These are phyloP conservation scores for Triticum timopheevii DNA, from an alignment of 176 grass and related monocot species.

Conservation along the genomic window DNA sequence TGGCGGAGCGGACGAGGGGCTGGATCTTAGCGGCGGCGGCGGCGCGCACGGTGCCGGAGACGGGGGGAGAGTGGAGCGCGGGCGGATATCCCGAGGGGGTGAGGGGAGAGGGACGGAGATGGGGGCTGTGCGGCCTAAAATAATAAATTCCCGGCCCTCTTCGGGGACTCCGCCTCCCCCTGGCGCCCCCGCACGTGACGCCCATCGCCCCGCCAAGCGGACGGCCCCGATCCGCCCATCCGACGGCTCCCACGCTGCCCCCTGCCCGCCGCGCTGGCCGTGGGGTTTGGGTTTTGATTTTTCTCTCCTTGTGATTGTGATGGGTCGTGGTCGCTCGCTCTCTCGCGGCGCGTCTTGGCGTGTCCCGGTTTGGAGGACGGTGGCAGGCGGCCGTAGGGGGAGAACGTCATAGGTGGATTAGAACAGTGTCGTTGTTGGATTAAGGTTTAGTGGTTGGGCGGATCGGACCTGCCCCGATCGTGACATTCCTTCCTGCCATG, in stretches of 20 bases:
- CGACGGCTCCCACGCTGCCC: background rate
- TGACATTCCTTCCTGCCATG: background rate
- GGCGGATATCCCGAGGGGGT: conserved; percentile 47
- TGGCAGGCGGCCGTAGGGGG: background rate
- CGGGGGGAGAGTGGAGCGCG: background rate
- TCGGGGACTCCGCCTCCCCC: conserved; percentile 43
- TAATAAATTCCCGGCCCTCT: conserved; percentile 33
- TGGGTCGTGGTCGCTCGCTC: no score
- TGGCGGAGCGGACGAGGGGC: conserved; percentile 24
- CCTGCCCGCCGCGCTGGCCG: background rate
- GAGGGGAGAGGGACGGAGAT: background rate
- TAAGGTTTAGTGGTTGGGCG: background rate
- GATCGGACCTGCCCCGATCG: background rate
- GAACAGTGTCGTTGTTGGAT: background rate
- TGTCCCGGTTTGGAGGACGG: conserved; percentile 17
- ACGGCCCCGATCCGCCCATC: background rate
- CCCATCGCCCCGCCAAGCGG: background rate
- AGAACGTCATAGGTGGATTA: background rate
- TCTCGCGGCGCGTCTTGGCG: background rate
- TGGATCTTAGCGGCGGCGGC: conserved; percentile 31
- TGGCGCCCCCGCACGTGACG: background rate
- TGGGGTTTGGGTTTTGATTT: no score
- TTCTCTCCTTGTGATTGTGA: no score
- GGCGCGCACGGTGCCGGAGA: background rate
- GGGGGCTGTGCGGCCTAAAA: conserved; percentile 38